Evolutionary conservation across 2,329 filamentous ascomycete species (phyloP), one percentile per base, ranked within the genome.

Genomic region (Rutstroemia sp.): DNA sequence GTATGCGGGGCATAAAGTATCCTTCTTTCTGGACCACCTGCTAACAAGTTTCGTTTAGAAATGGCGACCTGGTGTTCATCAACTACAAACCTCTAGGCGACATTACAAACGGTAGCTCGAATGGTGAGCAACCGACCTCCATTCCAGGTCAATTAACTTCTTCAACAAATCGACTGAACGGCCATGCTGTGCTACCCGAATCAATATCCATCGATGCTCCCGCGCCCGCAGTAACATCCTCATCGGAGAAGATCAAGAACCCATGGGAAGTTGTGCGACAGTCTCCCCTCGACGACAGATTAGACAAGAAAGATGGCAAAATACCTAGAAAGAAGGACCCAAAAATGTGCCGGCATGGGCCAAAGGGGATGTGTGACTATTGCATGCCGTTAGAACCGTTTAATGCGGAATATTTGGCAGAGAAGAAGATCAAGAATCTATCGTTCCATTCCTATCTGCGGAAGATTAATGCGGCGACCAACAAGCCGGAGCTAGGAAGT

Each of bases 321-420:
- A 96, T 96, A 51, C 76, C 83, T 19, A 79, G 92, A 60, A 81
- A 81, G 60, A 80, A 80, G 57, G 89, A 95, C 70, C 71, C 74
- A 57, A 89, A 88, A 69, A 94, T 99, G 91, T 99, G 94, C 75
- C 86, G 89, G 60, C 94, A 99, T 71, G 92, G 92, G 1, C 86
- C 88, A 51, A 97, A 96, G 73, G 94, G 94, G 70, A 99, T 99
- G 94, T 99, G 94, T 73, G 94, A 99, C 73, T 95, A 96, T 73
- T 99, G 94, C 75, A 95, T 95, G 83, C 95, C 95, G 0, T 75
- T 97, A 51, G 94, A 99, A 68, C 94, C 94, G 0, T 99, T 95
- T 72, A 86, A 95, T 67, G 72, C 87, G n/a, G 84, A 84, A 56
- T 96, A 96, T 66, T 80, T 99, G 17, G 82, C 83, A 30, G 92